phyloP scores from a whole-genome alignment of 1,284 basidiomycete species.

The Ceratobasidium theobromae region DNA sequence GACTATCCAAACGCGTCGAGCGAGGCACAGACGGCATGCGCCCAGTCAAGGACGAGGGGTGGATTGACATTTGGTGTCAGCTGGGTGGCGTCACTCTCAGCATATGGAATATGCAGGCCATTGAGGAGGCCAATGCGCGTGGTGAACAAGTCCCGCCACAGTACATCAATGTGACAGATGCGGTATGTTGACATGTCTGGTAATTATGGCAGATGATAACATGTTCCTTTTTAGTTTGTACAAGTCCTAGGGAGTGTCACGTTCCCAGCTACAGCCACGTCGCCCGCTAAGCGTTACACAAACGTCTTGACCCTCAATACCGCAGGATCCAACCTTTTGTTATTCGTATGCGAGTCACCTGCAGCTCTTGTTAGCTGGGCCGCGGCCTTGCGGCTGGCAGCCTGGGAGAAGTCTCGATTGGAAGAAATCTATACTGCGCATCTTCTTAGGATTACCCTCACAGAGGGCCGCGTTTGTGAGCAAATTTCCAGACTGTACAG shows the following conservation, averaged over 20 bases:
- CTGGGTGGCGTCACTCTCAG: constrained; percentile 90
- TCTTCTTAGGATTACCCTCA: constrained; percentile 73
- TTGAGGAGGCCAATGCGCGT: constrained; percentile 75
- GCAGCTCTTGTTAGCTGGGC: constrained; percentile 83
- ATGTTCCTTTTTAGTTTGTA: constrained; percentile 57
- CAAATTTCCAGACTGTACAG: constrained; percentile 38
- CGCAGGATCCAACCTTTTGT: constrained; percentile 85
- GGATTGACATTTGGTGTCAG: constrained; percentile 92
- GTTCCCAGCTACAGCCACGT: constrained; percentile 52
- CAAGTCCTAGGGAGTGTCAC: constrained; percentile 74
- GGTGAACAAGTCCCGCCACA: constrained; percentile 82
- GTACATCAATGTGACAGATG: constrained; percentile 86
- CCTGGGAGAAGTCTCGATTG: constrained; percentile 94
- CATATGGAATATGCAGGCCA: constrained; percentile 84
- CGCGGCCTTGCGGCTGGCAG: constrained; percentile 83
- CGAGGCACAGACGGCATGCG: constrained; percentile 73
- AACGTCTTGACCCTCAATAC: constrained; percentile 93
- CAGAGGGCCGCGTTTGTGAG: constrained; percentile 49
- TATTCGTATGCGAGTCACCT: constrained; percentile 82
- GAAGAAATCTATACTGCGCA: constrained; percentile 99
- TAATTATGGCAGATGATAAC: not conserved
- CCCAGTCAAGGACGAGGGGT: constrained; percentile 75
- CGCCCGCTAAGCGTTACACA: constrained; percentile 59
- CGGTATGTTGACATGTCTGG: constrained; percentile 53
- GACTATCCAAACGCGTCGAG: constrained; percentile 71